Percentiles rank a stretch among this genome's conserved stretches.
phyloP scores from a whole-genome alignment of 139 green algal species.

The Coelastrella sp. region DNA sequence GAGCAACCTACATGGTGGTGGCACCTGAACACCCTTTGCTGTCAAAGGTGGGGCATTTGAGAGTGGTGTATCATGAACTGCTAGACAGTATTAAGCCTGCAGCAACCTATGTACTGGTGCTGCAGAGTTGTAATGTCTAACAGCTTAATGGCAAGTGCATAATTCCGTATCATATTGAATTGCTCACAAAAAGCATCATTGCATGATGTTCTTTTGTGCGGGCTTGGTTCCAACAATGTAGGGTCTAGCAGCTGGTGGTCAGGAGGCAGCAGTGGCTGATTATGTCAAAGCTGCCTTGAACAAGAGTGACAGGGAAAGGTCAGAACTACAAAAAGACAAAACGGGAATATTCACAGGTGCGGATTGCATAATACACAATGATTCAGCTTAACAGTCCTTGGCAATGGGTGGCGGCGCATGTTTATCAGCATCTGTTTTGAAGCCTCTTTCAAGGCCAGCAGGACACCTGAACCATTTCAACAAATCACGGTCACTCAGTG shows the following conservation, averaged over 20 bases:
- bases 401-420: too few species aligned
- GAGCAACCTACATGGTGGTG: conserved; percentile 96
- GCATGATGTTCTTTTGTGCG: not conserved
- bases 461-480: too few species aligned
- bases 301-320: conserved; percentile 97
- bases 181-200: not conserved
- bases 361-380: not conserved
- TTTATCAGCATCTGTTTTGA: too few species aligned
- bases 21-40: conserved; percentile 96
- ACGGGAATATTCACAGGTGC: conserved; percentile 92
- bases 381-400: too few species aligned
- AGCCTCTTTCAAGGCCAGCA: too few species aligned
- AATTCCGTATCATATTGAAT: not conserved
- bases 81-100: not conserved
- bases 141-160: not conserved
- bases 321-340: conserved; percentile 93
- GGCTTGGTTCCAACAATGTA: not conserved
- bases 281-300: conserved; percentile 83
- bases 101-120: not conserved
- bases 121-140: not conserved
- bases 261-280: conserved; percentile 69
- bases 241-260: conserved; percentile 56
- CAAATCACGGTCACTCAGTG: too few species aligned
- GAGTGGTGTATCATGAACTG: not conserved
- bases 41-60: not conserved